Evolutionary conservation across 2,329 filamentous ascomycete genomes (phyloP).

Genomic region (Aspergillus glaucus): DNA sequence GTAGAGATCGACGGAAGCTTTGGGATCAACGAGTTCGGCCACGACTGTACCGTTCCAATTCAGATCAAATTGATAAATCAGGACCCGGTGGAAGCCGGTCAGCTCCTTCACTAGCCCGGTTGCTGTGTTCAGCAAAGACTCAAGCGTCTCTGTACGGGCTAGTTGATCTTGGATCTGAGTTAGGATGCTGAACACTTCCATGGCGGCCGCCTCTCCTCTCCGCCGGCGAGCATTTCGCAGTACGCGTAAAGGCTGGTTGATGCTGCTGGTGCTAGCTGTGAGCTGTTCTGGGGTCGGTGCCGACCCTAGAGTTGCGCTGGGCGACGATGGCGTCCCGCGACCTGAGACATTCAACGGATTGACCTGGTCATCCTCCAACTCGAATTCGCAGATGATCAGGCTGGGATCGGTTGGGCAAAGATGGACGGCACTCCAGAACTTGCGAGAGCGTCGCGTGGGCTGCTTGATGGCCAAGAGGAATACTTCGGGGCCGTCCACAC

Average conservation of each 20-base stretch:
- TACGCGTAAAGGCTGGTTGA: constrained; percentile 71
- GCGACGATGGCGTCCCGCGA: constrained; percentile 10
- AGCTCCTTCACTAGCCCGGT: constrained; percentile 84
- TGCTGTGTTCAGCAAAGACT: constrained; percentile 70
- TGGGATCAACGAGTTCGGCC: constrained; percentile 76
- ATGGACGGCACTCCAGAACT: constrained; percentile 85
- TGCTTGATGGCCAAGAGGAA: constrained; percentile 70
- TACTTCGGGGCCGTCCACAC: constrained; percentile 73
- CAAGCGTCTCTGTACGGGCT: constrained; percentile 55
- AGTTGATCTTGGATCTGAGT: constrained; percentile 87
- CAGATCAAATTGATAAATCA: constrained; percentile 87
- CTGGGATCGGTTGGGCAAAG: constrained; percentile 62
- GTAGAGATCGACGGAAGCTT: constrained; percentile 73
- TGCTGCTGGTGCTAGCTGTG: constrained; percentile 66
- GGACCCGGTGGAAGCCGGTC: constrained; percentile 84
- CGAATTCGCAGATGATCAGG: constrained; percentile 80
- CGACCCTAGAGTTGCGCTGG: constrained; percentile 58
- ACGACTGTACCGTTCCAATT: constrained; percentile 80
- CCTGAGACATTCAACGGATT: constrained; percentile 22
- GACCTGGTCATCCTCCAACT: constrained; percentile 74
- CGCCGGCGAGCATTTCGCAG: constrained; percentile 68
- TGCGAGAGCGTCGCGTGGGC: constrained; percentile 51
- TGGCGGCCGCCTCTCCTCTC: constrained; percentile 72
- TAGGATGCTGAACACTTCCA: constrained; percentile 92
- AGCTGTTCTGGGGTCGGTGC: constrained; percentile 69